These are phyloP conservation scores for Neurospora discreta DNA, from an alignment of 495 filamentous ascomycete species.

Conservation along the genomic window DNA sequence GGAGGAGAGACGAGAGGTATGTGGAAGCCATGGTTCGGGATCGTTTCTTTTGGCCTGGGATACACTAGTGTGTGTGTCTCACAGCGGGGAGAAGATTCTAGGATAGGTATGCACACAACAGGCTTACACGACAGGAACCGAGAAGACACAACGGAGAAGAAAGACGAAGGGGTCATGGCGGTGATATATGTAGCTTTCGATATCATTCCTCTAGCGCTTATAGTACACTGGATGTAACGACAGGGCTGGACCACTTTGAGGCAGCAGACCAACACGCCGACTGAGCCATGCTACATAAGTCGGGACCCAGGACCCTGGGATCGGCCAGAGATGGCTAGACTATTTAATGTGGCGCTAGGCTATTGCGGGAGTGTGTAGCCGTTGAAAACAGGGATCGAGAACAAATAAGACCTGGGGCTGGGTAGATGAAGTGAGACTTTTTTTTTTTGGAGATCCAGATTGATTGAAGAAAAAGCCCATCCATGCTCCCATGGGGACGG, in stretches of 20 bases:
- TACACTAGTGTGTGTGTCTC: too few relatives aligned
- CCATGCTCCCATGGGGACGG: neutral
- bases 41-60: neutral
- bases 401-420: neutral
- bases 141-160: neutral
- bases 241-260: neutral
- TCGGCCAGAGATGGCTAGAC: neutral
- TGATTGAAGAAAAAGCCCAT: neutral
- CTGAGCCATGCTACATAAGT: neutral
- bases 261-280: neutral
- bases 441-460: neutral
- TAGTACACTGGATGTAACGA: neutral
- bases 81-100: neutral
- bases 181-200: neutral
- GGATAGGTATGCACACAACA: neutral
- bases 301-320: neutral
- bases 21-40: neutral
- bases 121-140: neutral
- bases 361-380: neutral
- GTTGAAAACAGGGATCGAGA: neutral
- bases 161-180: neutral
- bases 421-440: neutral
- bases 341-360: neutral
- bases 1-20: neutral
- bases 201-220: neutral